Conservation (phyloP, 2,329 filamentous ascomycete species). For the Bipolaris gigantea region DNA sequence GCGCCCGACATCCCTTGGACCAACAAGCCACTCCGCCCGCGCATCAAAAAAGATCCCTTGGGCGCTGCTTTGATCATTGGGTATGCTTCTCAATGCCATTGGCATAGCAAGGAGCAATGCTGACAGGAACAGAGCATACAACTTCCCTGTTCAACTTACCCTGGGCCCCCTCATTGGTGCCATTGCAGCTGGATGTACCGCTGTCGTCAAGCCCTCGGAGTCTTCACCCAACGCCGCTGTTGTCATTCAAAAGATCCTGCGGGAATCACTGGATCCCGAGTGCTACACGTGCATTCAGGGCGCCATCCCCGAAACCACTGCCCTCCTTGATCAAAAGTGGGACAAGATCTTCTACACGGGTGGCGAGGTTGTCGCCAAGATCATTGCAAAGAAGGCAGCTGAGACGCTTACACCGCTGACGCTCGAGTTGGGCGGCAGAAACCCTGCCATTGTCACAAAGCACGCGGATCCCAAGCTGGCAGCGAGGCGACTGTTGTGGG, state of each 20-base stretch:
- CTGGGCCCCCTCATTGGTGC: slow-evolving; percentile 82
- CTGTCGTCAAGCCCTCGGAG: slow-evolving; percentile 89
- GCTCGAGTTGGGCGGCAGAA: slow-evolving; percentile 87
- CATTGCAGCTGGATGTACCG: slow-evolving; percentile 89
- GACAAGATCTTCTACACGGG: slow-evolving; percentile 99
- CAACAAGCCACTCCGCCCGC: slow-evolving; percentile 70
- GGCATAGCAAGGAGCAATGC: not conserved
- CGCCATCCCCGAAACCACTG: slow-evolving; percentile 75
- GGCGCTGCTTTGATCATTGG: slow-evolving; percentile 79
- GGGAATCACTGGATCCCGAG: slow-evolving; percentile 72
- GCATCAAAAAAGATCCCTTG: slow-evolving; percentile 83
- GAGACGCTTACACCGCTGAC: slow-evolving; percentile 73
- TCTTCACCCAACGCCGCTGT: slow-evolving; percentile 74
- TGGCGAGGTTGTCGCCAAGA: slow-evolving; percentile 68
- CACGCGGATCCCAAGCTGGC: slow-evolving; percentile 78
- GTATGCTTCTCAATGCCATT: not conserved
- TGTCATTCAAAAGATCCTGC: slow-evolving; percentile 76
- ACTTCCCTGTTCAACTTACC: slow-evolving; percentile 85
- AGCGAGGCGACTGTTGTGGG: slow-evolving; percentile 83
- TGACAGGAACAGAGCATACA: slow-evolving; percentile 68
- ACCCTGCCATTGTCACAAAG: slow-evolving; percentile 89
- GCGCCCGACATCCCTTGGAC: slow-evolving; percentile 69
- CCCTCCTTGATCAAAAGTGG: slow-evolving; percentile 85
- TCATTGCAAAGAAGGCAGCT: slow-evolving; percentile 57
- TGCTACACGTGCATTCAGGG: slow-evolving; percentile 82